Conservation (phyloP, 2,329 filamentous ascomycete genomes). For the Pseudopithomyces chartarum region DNA sequence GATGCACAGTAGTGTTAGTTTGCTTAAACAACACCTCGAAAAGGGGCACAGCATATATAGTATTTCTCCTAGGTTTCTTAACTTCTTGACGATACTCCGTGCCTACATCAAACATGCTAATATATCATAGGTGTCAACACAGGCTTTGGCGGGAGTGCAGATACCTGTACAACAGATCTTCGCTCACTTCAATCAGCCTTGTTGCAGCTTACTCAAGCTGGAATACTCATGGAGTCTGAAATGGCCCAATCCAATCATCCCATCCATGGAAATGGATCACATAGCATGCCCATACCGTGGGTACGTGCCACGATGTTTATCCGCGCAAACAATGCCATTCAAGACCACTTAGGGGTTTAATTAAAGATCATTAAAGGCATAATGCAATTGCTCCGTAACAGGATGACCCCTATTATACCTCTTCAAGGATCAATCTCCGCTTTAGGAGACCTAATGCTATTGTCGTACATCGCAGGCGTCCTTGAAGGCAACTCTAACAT, state of each 20-base stretch:
- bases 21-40: too few relatives aligned
- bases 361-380: slow-evolving; percentile 53
- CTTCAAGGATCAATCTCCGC: slow-evolving; percentile 53
- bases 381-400: slow-evolving; percentile 36
- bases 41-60: too few relatives aligned
- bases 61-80: too few relatives aligned
- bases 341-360: slow-evolving; percentile 62
- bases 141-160: not conserved
- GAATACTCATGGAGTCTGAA: too few relatives aligned
- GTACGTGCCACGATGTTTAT: slow-evolving; percentile 57
- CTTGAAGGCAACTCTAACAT: slow-evolving; percentile 54
- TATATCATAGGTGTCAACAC: not conserved
- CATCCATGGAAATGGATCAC: not conserved
- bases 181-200: not conserved
- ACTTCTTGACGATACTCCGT: too few relatives aligned
- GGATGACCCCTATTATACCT: slow-evolving; percentile 30
- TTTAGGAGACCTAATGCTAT: slow-evolving; percentile 61
- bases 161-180: not conserved
- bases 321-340: slow-evolving; percentile 60
- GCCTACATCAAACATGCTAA: too few relatives aligned
- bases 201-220: not conserved
- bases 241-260: too few relatives aligned
- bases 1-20: too few relatives aligned
- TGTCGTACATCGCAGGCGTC: slow-evolving; percentile 58
- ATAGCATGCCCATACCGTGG: not conserved